Evolutionary conservation across 108 stramenopile genomes (phyloP), one percentile per base, ranked within the genome.

Genomic region (Cylindrotheca fusiformis): DNA sequence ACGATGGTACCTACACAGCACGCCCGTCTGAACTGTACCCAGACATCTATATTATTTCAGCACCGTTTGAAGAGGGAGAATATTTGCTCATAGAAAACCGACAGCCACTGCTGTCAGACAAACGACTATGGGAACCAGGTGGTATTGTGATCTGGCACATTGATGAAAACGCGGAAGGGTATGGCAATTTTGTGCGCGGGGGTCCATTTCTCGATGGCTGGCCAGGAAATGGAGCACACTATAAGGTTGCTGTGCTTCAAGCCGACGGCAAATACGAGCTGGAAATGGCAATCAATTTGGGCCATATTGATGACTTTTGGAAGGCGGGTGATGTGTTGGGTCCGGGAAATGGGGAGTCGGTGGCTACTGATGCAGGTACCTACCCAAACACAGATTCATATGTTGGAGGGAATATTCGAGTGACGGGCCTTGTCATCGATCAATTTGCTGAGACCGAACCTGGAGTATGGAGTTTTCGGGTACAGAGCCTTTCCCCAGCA

Each of bases 1-100:
- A 32, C 1, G 78, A 75, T 58, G 88, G 88, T 48, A 67, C 66
- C 6, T 80, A 74, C 50, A 58, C 61, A 25, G 19, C 82, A 1
- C 65, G 61, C 25, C 59, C 78, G 20, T 70, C 80, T 20, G 79
- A 72, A 53, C 19, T 68, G 20, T 59, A 61, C 58, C 65, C 68
- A 10, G 60, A 77, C 14, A 66, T 64, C 6, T 90, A 84, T 62
- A 70, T 32, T 3, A 77, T 90, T 41, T 22, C 55, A 3, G 44
- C 50, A 2, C 75, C 76, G 23, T 90, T 63, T 58, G 50, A 61
- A 20, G 23, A 46, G 0, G 57, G 61, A 20, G 88, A 90, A 59
- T 90, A 90, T 46, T 58, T 90, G 31, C 44, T 90, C 20, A 84
- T 90, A 61, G 88, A 90, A 65, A 90, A 90, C 61, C 69, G 85